Evolutionary conservation across 768 basidiomycete genomes (phyloP).

Genomic region (Pisolithus sp.): DNA sequence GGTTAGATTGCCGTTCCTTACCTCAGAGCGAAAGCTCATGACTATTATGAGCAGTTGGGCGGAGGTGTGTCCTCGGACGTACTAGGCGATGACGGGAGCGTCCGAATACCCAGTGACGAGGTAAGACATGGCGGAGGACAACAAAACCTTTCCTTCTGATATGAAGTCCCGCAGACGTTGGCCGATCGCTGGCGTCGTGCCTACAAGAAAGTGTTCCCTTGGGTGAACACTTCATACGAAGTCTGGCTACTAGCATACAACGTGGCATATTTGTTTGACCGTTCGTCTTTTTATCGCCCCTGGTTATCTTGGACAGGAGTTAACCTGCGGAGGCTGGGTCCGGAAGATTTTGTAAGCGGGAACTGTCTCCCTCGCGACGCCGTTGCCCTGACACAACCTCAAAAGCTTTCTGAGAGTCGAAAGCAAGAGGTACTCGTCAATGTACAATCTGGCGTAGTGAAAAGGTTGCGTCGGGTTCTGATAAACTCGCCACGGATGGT

Average conservation of each 20-base stretch:
- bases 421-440: conserved; percentile 15
- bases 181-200: conserved; percentile 47
- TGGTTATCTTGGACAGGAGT: conserved; percentile 87
- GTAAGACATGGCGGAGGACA: conserved; percentile 30
- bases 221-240: conserved; percentile 71
- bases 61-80: conserved; percentile 71
- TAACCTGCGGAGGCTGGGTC: conserved; percentile 70
- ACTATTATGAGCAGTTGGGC: conserved; percentile 86
- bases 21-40: conserved; percentile 79
- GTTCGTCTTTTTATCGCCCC: conserved; percentile 80
- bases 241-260: conserved; percentile 81
- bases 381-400: conserved; percentile 1
- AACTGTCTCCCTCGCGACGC: background rate
- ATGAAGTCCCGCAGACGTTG: conserved; percentile 35
- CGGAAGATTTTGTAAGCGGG: conserved; percentile 68
- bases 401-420: conserved; percentile 12
- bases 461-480: conserved; percentile 42
- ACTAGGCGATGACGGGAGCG: conserved; percentile 46
- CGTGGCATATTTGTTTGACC: conserved; percentile 84
- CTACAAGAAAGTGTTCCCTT: conserved; percentile 79
- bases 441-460: conserved; percentile 32
- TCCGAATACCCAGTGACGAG: conserved; percentile 45
- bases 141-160: conserved; percentile 1
- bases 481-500: conserved; percentile 52
- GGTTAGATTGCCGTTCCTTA: conserved; percentile 79